Evolutionary conservation across 495 filamentous ascomycete species (phyloP).

Genomic region (Podospora tetraspora): DNA sequence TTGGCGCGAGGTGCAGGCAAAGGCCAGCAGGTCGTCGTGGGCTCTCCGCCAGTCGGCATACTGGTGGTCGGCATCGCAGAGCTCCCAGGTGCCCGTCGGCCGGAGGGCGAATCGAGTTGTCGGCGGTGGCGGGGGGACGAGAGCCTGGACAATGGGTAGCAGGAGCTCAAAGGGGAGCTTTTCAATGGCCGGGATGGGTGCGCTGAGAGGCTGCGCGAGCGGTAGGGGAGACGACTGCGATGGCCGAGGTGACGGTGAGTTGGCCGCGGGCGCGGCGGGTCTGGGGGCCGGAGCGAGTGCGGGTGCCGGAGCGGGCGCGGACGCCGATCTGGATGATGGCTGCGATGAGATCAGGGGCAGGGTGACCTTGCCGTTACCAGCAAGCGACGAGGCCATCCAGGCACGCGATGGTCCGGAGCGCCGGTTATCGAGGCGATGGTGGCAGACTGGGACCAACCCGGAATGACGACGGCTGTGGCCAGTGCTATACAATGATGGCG

Average conservation of each 20-base stretch:
- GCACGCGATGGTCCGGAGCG: background rate
- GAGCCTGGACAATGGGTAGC: conserved; percentile 25
- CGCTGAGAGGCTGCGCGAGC: background rate
- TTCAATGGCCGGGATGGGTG: conserved; percentile 17
- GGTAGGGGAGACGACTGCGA: background rate
- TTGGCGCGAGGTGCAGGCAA: conserved; percentile 29
- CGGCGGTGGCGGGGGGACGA: conserved; percentile 22
- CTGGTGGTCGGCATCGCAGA: conserved; percentile 28
- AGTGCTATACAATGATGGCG: background rate
- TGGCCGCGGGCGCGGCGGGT: background rate
- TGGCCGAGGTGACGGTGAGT: background rate
- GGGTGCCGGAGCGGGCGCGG: background rate
- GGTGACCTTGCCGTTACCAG: conserved; percentile 3
- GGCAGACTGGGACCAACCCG: too few species aligned
- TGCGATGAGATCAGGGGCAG: background rate
- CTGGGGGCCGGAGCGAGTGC: background rate
- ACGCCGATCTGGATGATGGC: background rate
- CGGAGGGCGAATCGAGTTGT: conserved; percentile 32
- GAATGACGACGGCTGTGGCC: background rate
- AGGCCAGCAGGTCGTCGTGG: conserved; percentile 22
- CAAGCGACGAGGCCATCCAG: conserved; percentile 12
- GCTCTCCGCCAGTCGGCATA: conserved; percentile 25
- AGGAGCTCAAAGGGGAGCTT: conserved; percentile 29
- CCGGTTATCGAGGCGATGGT: background rate
- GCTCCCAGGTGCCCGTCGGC: conserved; percentile 29